Evolutionary conservation across 75 land plant genomes (phyloP).

Genomic region (Larix kaempferi): DNA sequence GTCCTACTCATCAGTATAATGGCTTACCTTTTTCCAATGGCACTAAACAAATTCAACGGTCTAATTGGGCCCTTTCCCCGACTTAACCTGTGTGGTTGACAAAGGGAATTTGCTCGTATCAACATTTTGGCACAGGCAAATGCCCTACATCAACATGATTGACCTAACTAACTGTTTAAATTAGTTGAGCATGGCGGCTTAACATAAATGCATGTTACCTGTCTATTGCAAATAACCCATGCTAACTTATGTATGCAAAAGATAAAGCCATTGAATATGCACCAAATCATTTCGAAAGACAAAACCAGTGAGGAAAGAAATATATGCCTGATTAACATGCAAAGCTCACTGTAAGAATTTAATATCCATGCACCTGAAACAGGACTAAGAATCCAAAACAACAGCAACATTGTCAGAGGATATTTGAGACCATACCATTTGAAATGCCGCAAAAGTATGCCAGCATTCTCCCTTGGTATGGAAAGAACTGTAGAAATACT

Average conservation of each 20-base stretch:
- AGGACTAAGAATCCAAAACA: not conserved
- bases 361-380: not conserved
- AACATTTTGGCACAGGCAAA: no score
- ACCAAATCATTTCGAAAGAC: no score
- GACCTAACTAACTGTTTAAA: not conserved
- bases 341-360: not conserved
- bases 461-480: constrained; percentile 43
- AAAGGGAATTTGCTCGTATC: no score
- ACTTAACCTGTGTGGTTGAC: no score
- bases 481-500: constrained; percentile 61
- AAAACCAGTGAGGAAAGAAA: not conserved
- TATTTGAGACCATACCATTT: constrained; percentile 39
- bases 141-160: no score
- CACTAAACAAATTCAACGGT: no score
- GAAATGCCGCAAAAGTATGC: constrained; percentile 64
- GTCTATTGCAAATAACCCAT: not conserved
- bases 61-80: no score
- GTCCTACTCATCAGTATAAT: no score
- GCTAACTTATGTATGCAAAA: not conserved
- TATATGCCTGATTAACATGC: not conserved
- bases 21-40: no score
- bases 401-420: not conserved
- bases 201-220: not conserved
- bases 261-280: not conserved
- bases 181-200: not conserved